phyloP scores from a whole-genome alignment of 164 flowering plant species.

The Kingdonia uniflora region DNA sequence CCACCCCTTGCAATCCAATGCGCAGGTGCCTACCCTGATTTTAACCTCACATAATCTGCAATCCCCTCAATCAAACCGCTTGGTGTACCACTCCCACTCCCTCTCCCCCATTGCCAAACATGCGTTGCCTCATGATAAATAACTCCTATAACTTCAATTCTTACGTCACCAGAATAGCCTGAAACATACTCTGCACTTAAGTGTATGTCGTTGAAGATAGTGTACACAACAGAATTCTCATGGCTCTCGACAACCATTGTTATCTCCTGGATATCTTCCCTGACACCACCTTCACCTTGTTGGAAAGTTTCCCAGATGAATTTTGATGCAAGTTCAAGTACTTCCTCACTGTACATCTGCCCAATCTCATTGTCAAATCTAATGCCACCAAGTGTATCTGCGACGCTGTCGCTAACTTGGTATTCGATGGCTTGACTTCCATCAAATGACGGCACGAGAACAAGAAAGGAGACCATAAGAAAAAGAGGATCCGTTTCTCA shows the following conservation, averaged over 20 bases:
- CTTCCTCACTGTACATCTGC: background rate
- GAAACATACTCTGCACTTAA: background rate
- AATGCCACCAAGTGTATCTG: slow-evolving; percentile 7
- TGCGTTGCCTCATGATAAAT: slow-evolving; percentile 7
- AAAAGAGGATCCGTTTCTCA: no score
- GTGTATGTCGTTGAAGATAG: background rate
- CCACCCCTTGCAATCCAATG: slow-evolving; percentile 12
- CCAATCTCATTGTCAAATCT: slow-evolving; percentile 7
- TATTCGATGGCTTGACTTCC: background rate
- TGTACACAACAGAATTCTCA: background rate
- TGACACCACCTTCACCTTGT: background rate
- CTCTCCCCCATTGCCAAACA: slow-evolving; percentile 10
- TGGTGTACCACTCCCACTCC: slow-evolving; percentile 1
- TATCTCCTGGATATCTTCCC: background rate
- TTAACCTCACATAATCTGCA: slow-evolving; percentile 17
- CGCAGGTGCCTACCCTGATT: slow-evolving; percentile 7
- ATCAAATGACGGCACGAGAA: background rate
- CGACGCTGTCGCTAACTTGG: slow-evolving; percentile 12
- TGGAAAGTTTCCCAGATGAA: slow-evolving; percentile 11
- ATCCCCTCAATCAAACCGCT: slow-evolving; percentile 13
- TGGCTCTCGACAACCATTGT: background rate
- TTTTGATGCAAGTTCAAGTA: background rate
- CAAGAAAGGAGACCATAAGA: no score
- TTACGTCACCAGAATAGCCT: slow-evolving; percentile 3
- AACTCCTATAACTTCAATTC: slow-evolving; percentile 2